Evolutionary conservation across 31 red algal species (phyloP), one percentile per base, ranked within the genome.

Genomic region (Odonthalia washingtoniensis): DNA sequence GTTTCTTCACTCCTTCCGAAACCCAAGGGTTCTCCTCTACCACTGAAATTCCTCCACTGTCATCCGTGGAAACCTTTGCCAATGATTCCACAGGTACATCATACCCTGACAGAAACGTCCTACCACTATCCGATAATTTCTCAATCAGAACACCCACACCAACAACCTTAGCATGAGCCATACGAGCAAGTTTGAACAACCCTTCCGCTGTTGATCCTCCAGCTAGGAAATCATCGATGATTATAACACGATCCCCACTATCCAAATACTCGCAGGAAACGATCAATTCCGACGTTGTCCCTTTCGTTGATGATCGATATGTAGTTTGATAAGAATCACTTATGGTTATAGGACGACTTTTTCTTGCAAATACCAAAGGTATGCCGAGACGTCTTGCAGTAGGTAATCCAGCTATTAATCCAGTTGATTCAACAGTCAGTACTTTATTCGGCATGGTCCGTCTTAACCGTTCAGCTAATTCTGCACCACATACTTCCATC

Each of bases 141-240:
- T 98, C 95, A 75, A 98, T 98, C 62, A 97, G 77, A n/a, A 97
- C 95, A 6, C 89, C 95, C 28, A 97, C 85, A 18, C 95, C 95
- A 5, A 94, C 91, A 6, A 97, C 95, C 45, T 82, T 77, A 2
- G 95, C 87, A 40, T 84, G 86, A 41, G 95, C 95, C 95, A 97
- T 97, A 32, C 81, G 74, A 2, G 95, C 95, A 34, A 97, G 89
- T 65, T 92, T 90, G 82, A 98, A 94, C 76, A 98, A 63, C 46
- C 91, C 95, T 77, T 98, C 95, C 4, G 80, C 80, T 5, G 95
- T 98, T 30, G 85, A 91, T 57, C 95, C 95, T 38, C 95, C 91
- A 9, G 96, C 92, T 39, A 98, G 62, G 77, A 98, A 98, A 62
- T 98, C 96, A 75, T 98, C 96, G 16, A 98, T 89, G 73, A 98